phyloP scores from a whole-genome alignment of 2,329 filamentous ascomycete species.

The Dactylellina drechsleri region DNA sequence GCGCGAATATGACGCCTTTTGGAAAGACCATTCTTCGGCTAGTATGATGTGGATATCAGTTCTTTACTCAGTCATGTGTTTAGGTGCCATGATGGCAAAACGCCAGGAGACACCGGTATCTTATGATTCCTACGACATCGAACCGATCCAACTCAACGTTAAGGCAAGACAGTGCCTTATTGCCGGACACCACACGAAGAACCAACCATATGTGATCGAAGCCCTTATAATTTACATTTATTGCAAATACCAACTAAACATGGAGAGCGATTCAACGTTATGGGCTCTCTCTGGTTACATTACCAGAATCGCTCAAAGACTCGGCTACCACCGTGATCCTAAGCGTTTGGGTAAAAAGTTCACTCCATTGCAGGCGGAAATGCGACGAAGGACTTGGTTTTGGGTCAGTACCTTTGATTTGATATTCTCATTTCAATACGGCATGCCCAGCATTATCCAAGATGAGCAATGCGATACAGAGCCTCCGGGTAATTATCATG shows the following conservation, averaged over 20 bases:
- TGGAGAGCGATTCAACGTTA: conserved; percentile 64
- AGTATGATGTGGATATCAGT: conserved; percentile 67
- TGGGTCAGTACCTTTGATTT: conserved; percentile 65
- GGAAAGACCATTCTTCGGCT: conserved; percentile 62
- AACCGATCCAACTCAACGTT: conserved; percentile 60
- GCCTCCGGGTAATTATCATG: conserved; percentile 65
- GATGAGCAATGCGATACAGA: conserved; percentile 65
- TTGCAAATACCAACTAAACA: conserved; percentile 63
- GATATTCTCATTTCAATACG: conserved; percentile 67
- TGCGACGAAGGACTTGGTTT: conserved; percentile 67
- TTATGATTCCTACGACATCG: conserved; percentile 56
- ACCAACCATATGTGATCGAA: conserved; percentile 65
- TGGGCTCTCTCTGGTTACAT: conserved; percentile 66
- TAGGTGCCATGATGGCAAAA: conserved; percentile 47
- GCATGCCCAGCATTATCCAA: conserved; percentile 65
- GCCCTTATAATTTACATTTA: conserved; percentile 65
- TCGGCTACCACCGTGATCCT: conserved; percentile 67
- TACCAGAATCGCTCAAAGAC: conserved; percentile 66
- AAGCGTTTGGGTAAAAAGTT: conserved; percentile 56
- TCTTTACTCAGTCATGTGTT: conserved; percentile 65
- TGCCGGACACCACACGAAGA: conserved; percentile 65
- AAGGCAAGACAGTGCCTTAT: conserved; percentile 65
- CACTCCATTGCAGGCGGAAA: conserved; percentile 66
- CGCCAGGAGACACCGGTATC: conserved; percentile 52
- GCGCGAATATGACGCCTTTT: conserved; percentile 66